Evolutionary conservation across 345 rosid species (phyloP), one percentile per base, ranked within the genome.

Genomic region (Citrus glauca): DNA sequence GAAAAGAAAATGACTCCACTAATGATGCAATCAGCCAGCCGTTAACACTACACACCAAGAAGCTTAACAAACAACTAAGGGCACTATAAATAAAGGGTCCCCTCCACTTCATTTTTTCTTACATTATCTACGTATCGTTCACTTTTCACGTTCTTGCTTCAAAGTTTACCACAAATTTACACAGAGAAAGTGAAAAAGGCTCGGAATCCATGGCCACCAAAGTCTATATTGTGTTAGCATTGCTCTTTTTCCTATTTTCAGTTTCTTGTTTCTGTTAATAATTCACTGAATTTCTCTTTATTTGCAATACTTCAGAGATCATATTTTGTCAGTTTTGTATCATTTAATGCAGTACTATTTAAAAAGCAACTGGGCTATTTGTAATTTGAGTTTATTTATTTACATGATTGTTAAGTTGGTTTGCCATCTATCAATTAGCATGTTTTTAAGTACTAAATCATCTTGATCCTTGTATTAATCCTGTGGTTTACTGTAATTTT

Each of bases 141-240:
- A 69, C 50, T 27, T 8, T 28, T 42, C 13, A 27, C 72, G 32
- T 7, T 14, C 59, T 25, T 69, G 57, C 48, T 69, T 55, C 69
- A 19, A 35, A 66, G 27, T 22, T 67, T 50, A 13, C 27, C 37
- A 71, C 16, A 45, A 45, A 13, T 45, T 45, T 16, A 3, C 50
- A 3, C 50, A 45, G 5, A 45, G 50, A 45, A 45, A 45, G 50
- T 11, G 50, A 45, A 45, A 5, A 61, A 25, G n/a, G 42, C 67
- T 60, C 65, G 19, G 78, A 73, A 67, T 73, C 84, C 76, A 91
- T 89, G 93, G 95, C 90, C 35, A 38, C 87, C 53, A 88, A 88
- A 83, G 77, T 91, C 74, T 89, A 88, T 74, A 78, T 91, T 72
- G 85, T 91, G 95, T 91, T 82, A 84, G 79, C 81, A 64, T 50